phyloP scores from a whole-genome alignment of 2,329 filamentous ascomycete species.

The Exserohilum rostratum region DNA sequence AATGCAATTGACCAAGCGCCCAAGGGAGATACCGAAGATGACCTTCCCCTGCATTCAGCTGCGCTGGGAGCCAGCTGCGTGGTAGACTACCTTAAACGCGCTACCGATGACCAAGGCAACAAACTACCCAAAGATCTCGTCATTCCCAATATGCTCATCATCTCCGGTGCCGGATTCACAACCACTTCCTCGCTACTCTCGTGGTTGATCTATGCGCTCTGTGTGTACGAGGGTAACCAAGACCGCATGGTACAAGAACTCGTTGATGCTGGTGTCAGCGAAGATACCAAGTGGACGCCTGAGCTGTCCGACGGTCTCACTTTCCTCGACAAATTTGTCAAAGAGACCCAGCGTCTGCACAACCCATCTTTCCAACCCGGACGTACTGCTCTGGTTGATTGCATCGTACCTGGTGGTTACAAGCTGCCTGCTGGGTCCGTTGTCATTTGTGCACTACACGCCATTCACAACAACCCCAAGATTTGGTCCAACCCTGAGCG shows the following conservation, averaged over 20 bases:
- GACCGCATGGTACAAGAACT: conserved; percentile 30
- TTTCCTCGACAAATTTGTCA: conserved; percentile 30
- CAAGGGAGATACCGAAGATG: conserved; percentile 17
- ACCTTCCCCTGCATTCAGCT: conserved; percentile 41
- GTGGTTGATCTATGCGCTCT: conserved; percentile 26
- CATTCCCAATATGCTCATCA: conserved; percentile 18
- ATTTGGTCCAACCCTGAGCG: conserved; percentile 64
- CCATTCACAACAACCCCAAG: conserved; percentile 58
- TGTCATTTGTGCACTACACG: conserved; percentile 58
- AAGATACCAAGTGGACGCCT: conserved; percentile 24
- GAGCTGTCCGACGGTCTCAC: conserved; percentile 25
- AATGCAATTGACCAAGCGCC: conserved; percentile 14
- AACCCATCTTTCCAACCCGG: conserved; percentile 51
- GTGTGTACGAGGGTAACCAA: conserved; percentile 25
- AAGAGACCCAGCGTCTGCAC: conserved; percentile 30
- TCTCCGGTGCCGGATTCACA: conserved; percentile 25
- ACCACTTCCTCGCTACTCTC: conserved; percentile 31
- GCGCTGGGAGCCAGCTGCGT: conserved; percentile 43
- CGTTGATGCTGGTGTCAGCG: conserved; percentile 23
- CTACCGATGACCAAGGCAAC: conserved; percentile 29
- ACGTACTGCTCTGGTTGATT: conserved; percentile 61
- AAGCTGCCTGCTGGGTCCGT: conserved; percentile 59
- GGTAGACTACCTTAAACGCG: conserved; percentile 27
- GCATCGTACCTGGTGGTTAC: conserved; percentile 66
- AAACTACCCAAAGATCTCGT: conserved; percentile 23